Conservation (phyloP, 305 asterid species). For the Solanum aculeatissimum region DNA sequence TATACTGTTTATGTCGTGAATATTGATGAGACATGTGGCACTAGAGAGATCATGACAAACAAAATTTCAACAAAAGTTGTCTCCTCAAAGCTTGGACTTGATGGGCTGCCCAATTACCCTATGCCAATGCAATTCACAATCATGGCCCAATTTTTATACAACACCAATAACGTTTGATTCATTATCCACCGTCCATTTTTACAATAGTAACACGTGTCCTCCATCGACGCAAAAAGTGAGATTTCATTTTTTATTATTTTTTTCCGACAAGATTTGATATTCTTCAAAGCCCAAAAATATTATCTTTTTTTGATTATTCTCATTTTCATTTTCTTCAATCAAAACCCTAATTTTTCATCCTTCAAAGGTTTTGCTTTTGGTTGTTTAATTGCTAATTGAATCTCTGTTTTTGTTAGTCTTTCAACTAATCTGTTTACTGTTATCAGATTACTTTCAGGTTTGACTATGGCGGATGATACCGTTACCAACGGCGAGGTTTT, state of each 20-base stretch:
- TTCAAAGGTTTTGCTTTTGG: not conserved
- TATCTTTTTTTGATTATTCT: not conserved
- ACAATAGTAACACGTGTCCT: not conserved
- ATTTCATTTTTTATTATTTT: not conserved
- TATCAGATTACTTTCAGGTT: constrained; percentile 7
- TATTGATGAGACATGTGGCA: too few species aligned
- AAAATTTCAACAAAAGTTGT: not conserved
- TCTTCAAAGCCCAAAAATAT: not conserved
- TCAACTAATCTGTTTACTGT: not conserved
- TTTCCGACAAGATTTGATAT: not conserved
- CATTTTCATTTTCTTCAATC: not conserved
- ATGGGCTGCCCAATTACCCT: not conserved
- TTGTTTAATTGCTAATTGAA: not conserved
- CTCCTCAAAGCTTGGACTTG: not conserved
- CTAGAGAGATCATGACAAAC: too few species aligned
- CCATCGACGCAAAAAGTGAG: not conserved
- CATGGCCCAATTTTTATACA: not conserved
- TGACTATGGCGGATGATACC: constrained; percentile 40
- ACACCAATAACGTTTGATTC: not conserved
- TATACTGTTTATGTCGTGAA: too few species aligned
- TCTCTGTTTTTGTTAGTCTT: not conserved
- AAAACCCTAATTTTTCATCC: not conserved
- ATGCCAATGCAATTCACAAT: not conserved
- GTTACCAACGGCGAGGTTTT: constrained; percentile 30
- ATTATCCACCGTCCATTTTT: not conserved